Evolutionary conservation across 2,329 filamentous ascomycete genomes (phyloP), one percentile per base, ranked within the genome.

Genomic region (Penicillium expansum): DNA sequence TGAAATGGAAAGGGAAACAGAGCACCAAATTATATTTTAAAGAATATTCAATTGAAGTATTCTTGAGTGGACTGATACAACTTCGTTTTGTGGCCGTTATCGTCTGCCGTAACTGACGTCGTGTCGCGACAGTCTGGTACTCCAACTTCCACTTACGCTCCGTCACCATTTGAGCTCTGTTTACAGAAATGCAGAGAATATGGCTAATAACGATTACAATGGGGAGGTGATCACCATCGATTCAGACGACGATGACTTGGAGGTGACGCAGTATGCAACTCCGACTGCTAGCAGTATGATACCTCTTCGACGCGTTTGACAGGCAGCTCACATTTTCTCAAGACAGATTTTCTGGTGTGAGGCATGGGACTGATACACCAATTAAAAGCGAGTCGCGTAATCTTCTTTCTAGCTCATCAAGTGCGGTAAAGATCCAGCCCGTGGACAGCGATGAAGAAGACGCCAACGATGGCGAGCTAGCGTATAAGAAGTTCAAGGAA

Each of bases 401-500:
- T 20, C 42, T 44, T 8, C 43, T 47, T 16, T 56, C 62, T 4
- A 61, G 60, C 18, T 41, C 57, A 13, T 52, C 53, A 30, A 62
- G 62, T 27, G 57, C 60, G 7, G 52, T 66, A n/a, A 64, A 69
- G 11, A 57, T 71, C 32, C 37, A 65, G 16, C 54, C 59, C 8
- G 62, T 65, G 22, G 66, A 67, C 39, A 69, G 64, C 47, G 68
- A 72, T 32, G 65, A 67, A 52, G 64, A 66, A n/a, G 67, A 68
- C 4, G 73, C 76, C 52, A 74, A 75, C 48, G 72, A 74, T 62
- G 72, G 74, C 43, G 71, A 74, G 60, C 65, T 70, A 11, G 80
- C 81, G 8, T 90, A 90, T 61, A 76, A 83, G 39, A 79, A 81
- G n/a, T 87, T 86, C 70, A 88, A 87, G 67, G 83, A 85, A 49